phyloP scores from a whole-genome alignment of 495 filamentous ascomycete species.

The Delitschia confertaspora region DNA sequence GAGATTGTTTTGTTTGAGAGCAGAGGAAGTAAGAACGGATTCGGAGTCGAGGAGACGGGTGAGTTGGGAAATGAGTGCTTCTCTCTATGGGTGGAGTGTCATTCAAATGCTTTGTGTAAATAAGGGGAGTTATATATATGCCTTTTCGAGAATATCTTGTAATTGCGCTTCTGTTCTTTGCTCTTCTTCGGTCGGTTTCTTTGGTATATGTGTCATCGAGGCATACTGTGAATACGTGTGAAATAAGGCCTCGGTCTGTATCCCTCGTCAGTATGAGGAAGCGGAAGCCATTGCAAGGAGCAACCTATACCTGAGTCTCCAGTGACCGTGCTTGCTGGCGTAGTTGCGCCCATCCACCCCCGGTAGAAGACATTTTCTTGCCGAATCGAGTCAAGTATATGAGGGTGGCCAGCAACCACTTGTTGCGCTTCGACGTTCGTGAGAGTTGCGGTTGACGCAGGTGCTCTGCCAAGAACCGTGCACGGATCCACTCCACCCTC shows the following conservation, averaged over 20 bases:
- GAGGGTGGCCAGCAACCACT: background rate
- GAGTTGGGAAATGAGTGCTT: conserved; percentile 72
- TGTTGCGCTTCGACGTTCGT: background rate
- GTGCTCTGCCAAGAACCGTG: conserved; percentile 4
- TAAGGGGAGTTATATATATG: background rate
- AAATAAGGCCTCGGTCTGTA: conserved; percentile 83
- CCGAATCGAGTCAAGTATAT: too few relatives aligned
- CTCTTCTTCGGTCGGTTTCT: conserved; percentile 81
- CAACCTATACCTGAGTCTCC: conserved; percentile 73
- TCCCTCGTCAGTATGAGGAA: conserved; percentile 18
- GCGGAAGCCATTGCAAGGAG: conserved; percentile 5
- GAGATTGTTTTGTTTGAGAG: conserved; percentile 90
- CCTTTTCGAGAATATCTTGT: conserved; percentile 66
- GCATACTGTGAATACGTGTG: conserved; percentile 94
- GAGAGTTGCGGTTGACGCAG: background rate
- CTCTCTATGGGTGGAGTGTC: conserved; percentile 49
- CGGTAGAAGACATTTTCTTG: conserved; percentile 59
- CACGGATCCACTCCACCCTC: conserved; percentile 4
- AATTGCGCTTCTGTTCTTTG: conserved; percentile 66
- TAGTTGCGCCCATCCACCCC: conserved; percentile 89
- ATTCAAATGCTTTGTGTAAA: conserved; percentile 3
- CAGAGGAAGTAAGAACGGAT: conserved; percentile 77
- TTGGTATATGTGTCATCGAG: conserved; percentile 66
- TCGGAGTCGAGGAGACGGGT: conserved; percentile 88
- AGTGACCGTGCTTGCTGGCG: conserved; percentile 84